Evolutionary conservation across 176 grass and related monocot species (phyloP).

Genomic region (Zizania latifolia): DNA sequence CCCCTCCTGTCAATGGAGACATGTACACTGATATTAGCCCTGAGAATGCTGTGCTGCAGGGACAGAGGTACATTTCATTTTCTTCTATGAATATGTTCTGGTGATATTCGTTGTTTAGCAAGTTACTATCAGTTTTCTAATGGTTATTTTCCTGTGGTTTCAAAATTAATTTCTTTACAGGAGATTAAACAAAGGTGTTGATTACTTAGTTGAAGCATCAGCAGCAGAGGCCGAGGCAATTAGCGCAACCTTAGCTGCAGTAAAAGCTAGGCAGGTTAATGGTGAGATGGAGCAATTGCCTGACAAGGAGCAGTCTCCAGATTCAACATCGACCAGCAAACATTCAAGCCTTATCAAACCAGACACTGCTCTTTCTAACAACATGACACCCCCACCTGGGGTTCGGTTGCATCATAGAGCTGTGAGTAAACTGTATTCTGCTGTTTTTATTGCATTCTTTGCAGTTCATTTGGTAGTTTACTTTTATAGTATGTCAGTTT

Average conservation of each 20-base stretch:
- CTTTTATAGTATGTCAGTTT: not conserved
- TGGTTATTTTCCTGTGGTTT: slow-evolving; percentile 2
- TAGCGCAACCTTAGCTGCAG: slow-evolving; percentile 83
- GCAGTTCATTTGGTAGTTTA: slow-evolving; percentile 6
- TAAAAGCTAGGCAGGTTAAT: slow-evolving; percentile 80
- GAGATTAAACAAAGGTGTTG: slow-evolving; percentile 86
- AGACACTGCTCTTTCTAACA: slow-evolving; percentile 51
- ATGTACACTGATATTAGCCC: slow-evolving; percentile 94
- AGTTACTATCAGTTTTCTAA: not conserved
- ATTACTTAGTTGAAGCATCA: slow-evolving; percentile 91
- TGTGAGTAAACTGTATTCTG: slow-evolving; percentile 53
- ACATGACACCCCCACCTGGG: slow-evolving; percentile 54
- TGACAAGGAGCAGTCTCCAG: slow-evolving; percentile 59
- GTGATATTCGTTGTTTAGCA: not conserved
- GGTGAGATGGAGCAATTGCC: slow-evolving; percentile 65
- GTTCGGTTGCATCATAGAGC: slow-evolving; percentile 98
- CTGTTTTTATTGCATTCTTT: slow-evolving; percentile 10
- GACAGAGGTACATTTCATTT: slow-evolving; percentile 55
- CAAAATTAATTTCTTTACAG: slow-evolving; percentile 31
- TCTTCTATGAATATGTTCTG: not conserved
- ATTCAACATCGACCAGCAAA: slow-evolving; percentile 63
- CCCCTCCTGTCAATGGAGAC: slow-evolving; percentile 95
- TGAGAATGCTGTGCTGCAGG: slow-evolving; percentile 85
- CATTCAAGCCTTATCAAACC: slow-evolving; percentile 80
- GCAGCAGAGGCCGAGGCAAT: slow-evolving; percentile 91